Percentiles rank a stretch among this genome's conserved stretches.
phyloP scores from a whole-genome alignment of 2,329 filamentous ascomycete genomes.

The Alternaria hordeiaustralica region DNA sequence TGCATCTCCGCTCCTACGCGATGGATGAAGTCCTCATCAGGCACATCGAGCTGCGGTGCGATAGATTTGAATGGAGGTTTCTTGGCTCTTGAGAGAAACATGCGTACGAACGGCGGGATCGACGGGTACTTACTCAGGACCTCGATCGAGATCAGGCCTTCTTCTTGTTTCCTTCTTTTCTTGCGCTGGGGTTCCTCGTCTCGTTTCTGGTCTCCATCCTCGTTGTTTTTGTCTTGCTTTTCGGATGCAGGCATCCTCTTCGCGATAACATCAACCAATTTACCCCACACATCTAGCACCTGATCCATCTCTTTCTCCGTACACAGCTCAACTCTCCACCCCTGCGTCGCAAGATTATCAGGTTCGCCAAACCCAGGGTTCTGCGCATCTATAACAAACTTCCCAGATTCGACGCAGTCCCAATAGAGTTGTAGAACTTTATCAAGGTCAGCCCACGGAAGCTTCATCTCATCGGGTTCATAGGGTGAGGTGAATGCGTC shows the following conservation, averaged over 20 bases:
- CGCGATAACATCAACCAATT: not conserved
- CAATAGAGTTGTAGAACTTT: not conserved
- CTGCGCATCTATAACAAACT: not conserved
- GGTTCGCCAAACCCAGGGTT: not conserved
- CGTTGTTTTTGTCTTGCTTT: fast-evolving
- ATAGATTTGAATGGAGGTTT: not conserved
- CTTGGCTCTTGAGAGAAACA: not conserved
- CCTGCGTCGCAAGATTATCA: not conserved
- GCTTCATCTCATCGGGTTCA: not conserved
- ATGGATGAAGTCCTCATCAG: not conserved
- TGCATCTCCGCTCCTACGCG: not conserved
- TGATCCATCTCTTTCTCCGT: not conserved
- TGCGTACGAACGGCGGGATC: not conserved
- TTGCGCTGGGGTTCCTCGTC: not conserved
- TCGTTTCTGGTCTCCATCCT: not conserved
- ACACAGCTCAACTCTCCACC: not conserved
- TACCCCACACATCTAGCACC: not conserved
- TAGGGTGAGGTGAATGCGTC: not conserved
- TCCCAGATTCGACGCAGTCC: not conserved
- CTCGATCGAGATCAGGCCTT: fast-evolving
- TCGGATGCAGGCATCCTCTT: not conserved
- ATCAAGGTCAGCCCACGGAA: not conserved
- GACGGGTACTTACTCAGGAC: not conserved
- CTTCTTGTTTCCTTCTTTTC: not conserved
- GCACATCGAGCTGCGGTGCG: not conserved